Percentiles rank a stretch among this genome's conserved stretches.
Conservation (phyloP, 2,329 filamentous ascomycete species). For the Ophiostoma tasmaniense region DNA sequence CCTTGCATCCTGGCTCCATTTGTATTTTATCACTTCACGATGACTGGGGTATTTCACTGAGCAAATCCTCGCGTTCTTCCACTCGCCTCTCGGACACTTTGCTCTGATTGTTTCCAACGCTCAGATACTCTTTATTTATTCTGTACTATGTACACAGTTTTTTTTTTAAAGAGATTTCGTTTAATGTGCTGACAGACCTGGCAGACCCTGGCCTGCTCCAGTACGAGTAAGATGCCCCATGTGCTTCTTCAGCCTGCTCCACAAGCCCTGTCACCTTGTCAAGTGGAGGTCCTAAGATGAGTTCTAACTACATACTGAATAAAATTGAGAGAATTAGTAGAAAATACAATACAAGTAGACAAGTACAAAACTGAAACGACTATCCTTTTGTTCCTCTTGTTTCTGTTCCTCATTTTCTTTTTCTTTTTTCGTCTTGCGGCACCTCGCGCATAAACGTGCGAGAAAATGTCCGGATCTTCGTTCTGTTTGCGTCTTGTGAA, state of each 20-base stretch:
- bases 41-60: too few relatives aligned
- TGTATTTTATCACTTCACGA: too few relatives aligned
- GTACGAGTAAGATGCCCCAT: background rate
- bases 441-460: background rate
- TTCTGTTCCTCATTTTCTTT: background rate
- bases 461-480: background rate
- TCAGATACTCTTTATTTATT: background rate
- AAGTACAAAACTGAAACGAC: background rate
- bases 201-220: background rate
- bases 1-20: background rate
- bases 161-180: too few relatives aligned
- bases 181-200: background rate
- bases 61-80: too few relatives aligned
- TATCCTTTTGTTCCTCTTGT: background rate
- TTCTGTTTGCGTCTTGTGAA: background rate
- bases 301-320: too few relatives aligned
- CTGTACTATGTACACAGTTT: too few relatives aligned
- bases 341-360: too few relatives aligned
- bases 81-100: background rate
- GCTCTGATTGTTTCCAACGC: background rate
- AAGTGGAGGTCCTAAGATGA: slow-evolving; percentile 1
- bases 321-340: background rate
- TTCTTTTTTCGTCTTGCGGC: background rate
- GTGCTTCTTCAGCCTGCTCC: background rate
- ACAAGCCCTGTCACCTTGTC: background rate